phyloP scores from a whole-genome alignment of 352 stramenopile species.

The Phytophthora aleatoria region DNA sequence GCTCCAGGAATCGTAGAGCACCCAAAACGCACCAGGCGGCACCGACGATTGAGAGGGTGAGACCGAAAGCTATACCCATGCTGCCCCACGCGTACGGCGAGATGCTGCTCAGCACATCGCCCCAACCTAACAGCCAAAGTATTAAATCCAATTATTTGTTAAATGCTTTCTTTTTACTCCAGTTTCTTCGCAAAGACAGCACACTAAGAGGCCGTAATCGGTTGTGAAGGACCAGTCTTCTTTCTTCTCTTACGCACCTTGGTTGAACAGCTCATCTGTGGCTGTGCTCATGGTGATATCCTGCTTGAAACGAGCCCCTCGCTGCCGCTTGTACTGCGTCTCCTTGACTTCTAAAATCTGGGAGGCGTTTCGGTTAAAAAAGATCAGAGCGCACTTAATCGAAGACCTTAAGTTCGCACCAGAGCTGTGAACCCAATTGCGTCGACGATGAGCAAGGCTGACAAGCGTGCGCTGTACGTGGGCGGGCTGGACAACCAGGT shows the following conservation, averaged over 20 bases:
- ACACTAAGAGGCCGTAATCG: background rate
- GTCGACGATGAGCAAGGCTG: constrained; percentile 37
- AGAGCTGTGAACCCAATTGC: constrained; percentile 11
- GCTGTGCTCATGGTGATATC: constrained; percentile 70
- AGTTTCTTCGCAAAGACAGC: constrained; percentile 16
- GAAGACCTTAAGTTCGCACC: constrained; percentile 1
- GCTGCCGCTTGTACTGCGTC: constrained; percentile 14
- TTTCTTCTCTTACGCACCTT: constrained; percentile 51
- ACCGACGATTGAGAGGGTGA: constrained; percentile 97
- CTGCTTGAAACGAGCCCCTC: constrained; percentile 18
- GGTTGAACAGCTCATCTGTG: constrained; percentile 86
- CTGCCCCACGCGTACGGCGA: constrained; percentile 98
- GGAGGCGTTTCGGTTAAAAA: constrained; percentile 25
- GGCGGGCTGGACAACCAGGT: constrained; percentile 90
- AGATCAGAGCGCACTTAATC: constrained; percentile 36
- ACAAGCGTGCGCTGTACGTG: constrained; percentile 89
- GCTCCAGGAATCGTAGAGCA: background rate
- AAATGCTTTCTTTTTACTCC: background rate
- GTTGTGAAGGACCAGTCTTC: background rate
- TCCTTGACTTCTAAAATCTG: constrained; percentile 20
- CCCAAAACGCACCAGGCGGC: constrained; percentile 88
- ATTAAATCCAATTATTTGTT: background rate
- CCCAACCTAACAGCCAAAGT: constrained; percentile 68
- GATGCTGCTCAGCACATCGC: constrained; percentile 98
- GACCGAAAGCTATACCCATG: constrained; percentile 97